Base-by-base conservation (phyloP, 768 basidiomycete species). In the Leccinum imitatum region DNA sequence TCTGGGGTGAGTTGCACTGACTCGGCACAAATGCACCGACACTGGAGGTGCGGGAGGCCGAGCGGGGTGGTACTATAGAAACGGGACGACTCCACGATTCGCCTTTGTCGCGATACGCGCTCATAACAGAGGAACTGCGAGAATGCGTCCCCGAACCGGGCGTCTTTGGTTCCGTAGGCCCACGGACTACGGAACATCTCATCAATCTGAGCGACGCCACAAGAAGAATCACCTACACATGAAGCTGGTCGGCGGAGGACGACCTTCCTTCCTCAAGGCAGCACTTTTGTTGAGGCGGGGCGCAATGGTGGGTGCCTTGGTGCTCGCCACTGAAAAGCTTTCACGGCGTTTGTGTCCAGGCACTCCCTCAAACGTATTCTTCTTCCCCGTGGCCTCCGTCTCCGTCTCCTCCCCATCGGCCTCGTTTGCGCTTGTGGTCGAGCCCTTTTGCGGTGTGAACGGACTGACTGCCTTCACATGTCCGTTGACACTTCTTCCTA, bases 291-390 rank as follows among this genome's bases (percentile, higher is more conserved):
- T 84, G 35, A 73, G 67, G 17, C 79, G 71, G 6, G 84, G 83
- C 6, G 69, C 60, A n/a, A 82, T 75, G 1, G 70, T 69, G 9
- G 82, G 82, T 10, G 77, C 63, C 53, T 68, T 70, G 10, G 76
- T 78, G 61, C 81, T 83, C 17, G 87, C 81, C 9, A 94, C 92
- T 6, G 84, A 72, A 62, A 94, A 86, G 14, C 83, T 84, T 69
- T 91, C 89, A 27, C 87, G 77, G 57, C 91, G 80, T 74, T 93
- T 93, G 67, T 94, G 91, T 0, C 91, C 91, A 6, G 92, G 91
- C 3, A 93, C 87, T 35, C 90, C 90, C 0, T 89, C 87, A 65
- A 93, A 94, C 0, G 80, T 84, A 33, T 72, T 71, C 71, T 80
- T 81, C 44, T 69, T 73, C 60, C 67, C 67, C 13, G 14, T 44